Evolutionary conservation across 2,329 filamentous ascomycete genomes (phyloP).

Genomic region (Xylaria sp.): DNA sequence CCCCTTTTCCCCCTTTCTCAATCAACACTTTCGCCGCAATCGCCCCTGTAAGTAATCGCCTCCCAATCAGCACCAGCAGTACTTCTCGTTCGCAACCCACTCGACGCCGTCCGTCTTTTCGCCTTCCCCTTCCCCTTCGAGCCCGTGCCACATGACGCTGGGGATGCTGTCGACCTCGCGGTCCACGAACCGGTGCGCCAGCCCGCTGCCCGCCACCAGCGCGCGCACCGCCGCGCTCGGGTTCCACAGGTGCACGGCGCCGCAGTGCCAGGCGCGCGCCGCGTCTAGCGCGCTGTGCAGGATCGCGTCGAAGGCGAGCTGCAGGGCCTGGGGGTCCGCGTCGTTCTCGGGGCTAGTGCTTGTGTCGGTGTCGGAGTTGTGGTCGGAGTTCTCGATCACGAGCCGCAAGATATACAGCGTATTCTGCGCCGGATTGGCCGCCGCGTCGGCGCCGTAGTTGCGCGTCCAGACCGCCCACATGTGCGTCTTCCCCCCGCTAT

Average conservation of each 20-base stretch:
- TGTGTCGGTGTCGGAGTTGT: neutral
- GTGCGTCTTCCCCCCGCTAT: constrained; percentile 45
- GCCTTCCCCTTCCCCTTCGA: constrained; percentile 37
- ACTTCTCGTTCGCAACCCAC: constrained; percentile 80
- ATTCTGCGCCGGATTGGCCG: constrained; percentile 60
- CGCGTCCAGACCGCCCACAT: constrained; percentile 78
- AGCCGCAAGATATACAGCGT: constrained; percentile 72
- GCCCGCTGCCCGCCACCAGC: constrained; percentile 53
- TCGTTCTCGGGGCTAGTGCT: constrained; percentile 34
- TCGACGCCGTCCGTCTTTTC: constrained; percentile 64
- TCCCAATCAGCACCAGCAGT: constrained; percentile 69
- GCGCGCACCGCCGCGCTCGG: constrained; percentile 61
- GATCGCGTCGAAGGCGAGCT: constrained; percentile 64
- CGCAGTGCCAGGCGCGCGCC: constrained; percentile 73
- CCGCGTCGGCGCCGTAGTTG: constrained; percentile 62
- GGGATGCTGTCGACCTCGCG: constrained; percentile 72
- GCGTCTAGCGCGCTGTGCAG: constrained; percentile 70
- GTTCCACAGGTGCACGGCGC: constrained; percentile 82
- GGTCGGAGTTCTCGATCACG: constrained; percentile 61
- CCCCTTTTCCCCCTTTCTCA: no score
- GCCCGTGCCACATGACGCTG: constrained; percentile 73
- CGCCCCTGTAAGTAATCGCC: neutral
- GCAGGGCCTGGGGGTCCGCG: constrained; percentile 45
- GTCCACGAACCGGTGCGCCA: constrained; percentile 57
- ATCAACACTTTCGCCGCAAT: no score